These are phyloP conservation scores for Camelina hispida DNA, from an alignment of 345 rosid species.

Conservation along the genomic window DNA sequence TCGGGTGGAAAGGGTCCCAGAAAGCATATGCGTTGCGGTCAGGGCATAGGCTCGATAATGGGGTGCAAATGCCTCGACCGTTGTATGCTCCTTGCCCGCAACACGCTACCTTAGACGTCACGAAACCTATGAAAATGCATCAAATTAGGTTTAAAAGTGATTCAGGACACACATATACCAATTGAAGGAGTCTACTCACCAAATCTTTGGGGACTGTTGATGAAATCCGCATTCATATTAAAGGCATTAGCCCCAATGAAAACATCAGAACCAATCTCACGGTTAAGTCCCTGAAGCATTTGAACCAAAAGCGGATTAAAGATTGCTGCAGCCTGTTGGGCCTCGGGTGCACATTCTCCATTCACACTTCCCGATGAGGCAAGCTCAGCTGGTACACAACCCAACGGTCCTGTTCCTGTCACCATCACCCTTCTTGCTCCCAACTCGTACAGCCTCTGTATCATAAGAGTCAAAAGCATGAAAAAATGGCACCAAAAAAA, in stretches of 20 bases:
- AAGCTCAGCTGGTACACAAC: slow-evolving; percentile 74
- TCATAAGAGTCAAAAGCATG: slow-evolving; percentile 11
- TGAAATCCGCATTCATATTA: slow-evolving; percentile 57
- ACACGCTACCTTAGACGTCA: slow-evolving; percentile 65
- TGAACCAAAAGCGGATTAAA: slow-evolving; percentile 69
- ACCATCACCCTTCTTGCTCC: slow-evolving; percentile 81
- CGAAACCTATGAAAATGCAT: slow-evolving; percentile 50
- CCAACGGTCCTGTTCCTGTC: slow-evolving; percentile 81
- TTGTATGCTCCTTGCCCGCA: slow-evolving; percentile 79
- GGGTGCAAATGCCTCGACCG: slow-evolving; percentile 71
- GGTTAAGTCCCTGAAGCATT: slow-evolving; percentile 59
- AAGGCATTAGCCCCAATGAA: slow-evolving; percentile 64
- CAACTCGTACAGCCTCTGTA: slow-evolving; percentile 62
- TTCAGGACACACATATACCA: not conserved
- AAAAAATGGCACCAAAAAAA: not conserved
- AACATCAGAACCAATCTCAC: slow-evolving; percentile 55
- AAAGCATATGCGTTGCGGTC: slow-evolving; percentile 60
- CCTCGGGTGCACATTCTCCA: slow-evolving; percentile 72
- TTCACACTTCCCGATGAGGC: slow-evolving; percentile 54
- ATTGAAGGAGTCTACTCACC: slow-evolving; percentile 47
- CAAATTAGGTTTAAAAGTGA: not conserved
- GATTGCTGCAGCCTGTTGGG: slow-evolving; percentile 66
- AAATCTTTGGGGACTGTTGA: slow-evolving; percentile 60
- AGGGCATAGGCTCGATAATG: slow-evolving; percentile 61
- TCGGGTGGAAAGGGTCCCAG: slow-evolving; percentile 85